A percentile compares a stretch with the other conserved stretches of the same genome.
phyloP scores from a whole-genome alignment of 139 green algal genomes.

The Ulvella scutata region DNA sequence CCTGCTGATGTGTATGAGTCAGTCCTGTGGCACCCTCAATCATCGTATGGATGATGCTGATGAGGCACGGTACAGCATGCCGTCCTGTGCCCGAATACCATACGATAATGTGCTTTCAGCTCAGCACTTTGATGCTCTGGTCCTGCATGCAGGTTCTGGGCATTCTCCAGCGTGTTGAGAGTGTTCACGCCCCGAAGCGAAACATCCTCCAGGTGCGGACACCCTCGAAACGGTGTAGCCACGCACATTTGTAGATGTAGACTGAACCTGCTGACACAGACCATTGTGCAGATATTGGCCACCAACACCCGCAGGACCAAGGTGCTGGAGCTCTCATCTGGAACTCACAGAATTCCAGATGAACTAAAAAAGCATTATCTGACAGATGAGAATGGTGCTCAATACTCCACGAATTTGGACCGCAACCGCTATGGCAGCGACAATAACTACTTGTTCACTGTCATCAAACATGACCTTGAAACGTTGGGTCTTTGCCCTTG shows the following conservation, averaged over 20 bases:
- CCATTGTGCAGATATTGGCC: slow-evolving; percentile 46
- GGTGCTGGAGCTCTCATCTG: slow-evolving; percentile 74
- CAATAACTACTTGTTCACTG: slow-evolving; percentile 89
- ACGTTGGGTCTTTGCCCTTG: slow-evolving; percentile 76
- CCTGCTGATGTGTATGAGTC: neutral
- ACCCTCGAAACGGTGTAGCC: neutral
- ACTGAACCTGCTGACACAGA: neutral
- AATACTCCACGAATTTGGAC: slow-evolving; percentile 92
- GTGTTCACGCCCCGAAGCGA: slow-evolving; percentile 17
- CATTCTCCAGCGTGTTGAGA: slow-evolving; percentile 57
- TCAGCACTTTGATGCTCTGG: neutral
- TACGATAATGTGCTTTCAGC: neutral
- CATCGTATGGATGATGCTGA: neutral
- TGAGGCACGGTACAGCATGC: neutral
- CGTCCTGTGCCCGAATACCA: neutral
- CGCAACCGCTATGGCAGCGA: slow-evolving; percentile 89
- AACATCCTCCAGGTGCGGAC: slow-evolving; percentile 53
- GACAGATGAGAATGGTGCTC: slow-evolving; percentile 47
- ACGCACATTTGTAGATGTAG: neutral
- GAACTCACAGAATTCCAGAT: slow-evolving; percentile 80
- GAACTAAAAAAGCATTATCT: slow-evolving; percentile 79
- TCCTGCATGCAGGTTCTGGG: slow-evolving; percentile 46
- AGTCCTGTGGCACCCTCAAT: neutral
- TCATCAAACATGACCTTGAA: slow-evolving; percentile 80
- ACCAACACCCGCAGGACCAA: slow-evolving; percentile 87